Evolutionary conservation across 169 alveolate genomes (phyloP).

Genomic region (Eimeria nieschulzi): DNA sequence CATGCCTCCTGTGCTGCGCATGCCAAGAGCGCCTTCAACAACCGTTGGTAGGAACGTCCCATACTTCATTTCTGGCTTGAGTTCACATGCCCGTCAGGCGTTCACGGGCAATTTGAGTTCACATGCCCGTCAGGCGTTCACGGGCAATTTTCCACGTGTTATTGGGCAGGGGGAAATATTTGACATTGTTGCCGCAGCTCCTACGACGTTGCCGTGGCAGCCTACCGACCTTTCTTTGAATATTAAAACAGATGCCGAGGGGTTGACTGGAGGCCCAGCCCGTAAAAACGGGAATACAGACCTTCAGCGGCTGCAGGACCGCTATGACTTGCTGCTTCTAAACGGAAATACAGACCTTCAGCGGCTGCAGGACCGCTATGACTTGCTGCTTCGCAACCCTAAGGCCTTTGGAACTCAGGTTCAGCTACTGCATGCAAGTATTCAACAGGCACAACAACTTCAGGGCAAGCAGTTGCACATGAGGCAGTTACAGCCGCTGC

Average conservation of each 20-base stretch:
- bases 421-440: constrained; percentile 33
- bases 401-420: constrained; percentile 27
- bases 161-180: background rate
- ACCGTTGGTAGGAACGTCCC: background rate
- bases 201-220: background rate
- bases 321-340: constrained; percentile 45
- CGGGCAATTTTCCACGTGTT: no score
- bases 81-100: background rate
- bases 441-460: constrained; percentile 22
- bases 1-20: background rate
- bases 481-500: constrained; percentile 35
- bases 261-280: background rate
- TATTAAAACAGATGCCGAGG: background rate
- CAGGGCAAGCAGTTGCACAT: background rate
- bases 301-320: constrained; percentile 55
- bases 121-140: background rate
- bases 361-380: constrained; percentile 55
- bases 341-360: constrained; percentile 19
- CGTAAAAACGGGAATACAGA: constrained; percentile 4
- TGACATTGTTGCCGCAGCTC: background rate
- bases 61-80: background rate
- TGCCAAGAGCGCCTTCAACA: background rate
- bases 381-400: constrained; percentile 56
- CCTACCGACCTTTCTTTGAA: background rate
- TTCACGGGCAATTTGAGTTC: background rate